These are phyloP conservation scores for Rhynchospora breviuscula DNA, from an alignment of 176 grass and related monocot species.

Conservation along the genomic window DNA sequence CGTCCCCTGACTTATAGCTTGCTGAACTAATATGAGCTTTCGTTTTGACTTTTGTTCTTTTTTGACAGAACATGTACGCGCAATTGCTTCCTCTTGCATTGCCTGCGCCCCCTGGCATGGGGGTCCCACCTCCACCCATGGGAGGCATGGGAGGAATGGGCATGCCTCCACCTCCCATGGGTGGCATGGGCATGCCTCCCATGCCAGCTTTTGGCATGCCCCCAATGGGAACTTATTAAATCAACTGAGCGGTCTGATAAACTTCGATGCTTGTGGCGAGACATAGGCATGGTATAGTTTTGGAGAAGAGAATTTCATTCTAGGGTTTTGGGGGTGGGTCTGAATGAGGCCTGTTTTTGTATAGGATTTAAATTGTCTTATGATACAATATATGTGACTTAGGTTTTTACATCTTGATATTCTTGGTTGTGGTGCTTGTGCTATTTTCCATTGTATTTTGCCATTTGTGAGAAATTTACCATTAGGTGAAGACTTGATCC, in stretches of 20 bases:
- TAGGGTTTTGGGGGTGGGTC: background rate
- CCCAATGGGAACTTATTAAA: conserved; percentile 70
- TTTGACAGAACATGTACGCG: conserved; percentile 87
- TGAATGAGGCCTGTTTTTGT: conserved; percentile 9
- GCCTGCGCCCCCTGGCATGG: conserved; percentile 86
- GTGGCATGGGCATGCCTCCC: conserved; percentile 53
- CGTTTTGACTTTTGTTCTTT: background rate
- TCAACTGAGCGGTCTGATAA: background rate
- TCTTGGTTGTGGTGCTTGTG: conserved; percentile 18
- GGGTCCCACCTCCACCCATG: conserved; percentile 27
- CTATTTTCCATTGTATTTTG: conserved; percentile 13
- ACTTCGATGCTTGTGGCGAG: background rate
- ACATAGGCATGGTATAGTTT: background rate
- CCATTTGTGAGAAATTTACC: conserved; percentile 19
- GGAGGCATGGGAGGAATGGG: conserved; percentile 17
- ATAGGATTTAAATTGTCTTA: conserved; percentile 16
- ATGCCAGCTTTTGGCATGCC: conserved; percentile 63
- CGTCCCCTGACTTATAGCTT: background rate
- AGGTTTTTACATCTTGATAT: background rate
- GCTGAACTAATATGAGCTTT: background rate
- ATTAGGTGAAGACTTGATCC: background rate
- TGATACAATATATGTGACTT: conserved; percentile 17
- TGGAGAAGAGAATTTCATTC: background rate
- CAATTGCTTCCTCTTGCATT: conserved; percentile 83
- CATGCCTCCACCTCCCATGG: conserved; percentile 33